Conservation (phyloP, 83 land plant genomes). For the Picea abies region DNA sequence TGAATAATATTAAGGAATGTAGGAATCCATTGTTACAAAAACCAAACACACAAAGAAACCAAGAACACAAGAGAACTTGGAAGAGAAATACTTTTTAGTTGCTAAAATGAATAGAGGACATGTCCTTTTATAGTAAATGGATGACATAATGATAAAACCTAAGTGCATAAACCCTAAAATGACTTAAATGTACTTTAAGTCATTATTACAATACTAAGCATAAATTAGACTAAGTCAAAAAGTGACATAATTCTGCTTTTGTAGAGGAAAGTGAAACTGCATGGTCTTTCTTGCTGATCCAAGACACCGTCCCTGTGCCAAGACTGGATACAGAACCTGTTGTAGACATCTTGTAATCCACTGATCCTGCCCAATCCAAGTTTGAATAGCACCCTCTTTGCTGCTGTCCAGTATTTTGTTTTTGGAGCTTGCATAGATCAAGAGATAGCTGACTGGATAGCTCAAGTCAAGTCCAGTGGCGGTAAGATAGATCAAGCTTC, state of each 20-base stretch:
- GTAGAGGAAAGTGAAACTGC: not conserved
- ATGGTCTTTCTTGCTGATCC: not conserved
- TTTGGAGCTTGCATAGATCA: not conserved
- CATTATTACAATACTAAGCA: not conserved
- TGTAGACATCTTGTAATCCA: conserved; percentile 1
- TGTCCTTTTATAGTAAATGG: not conserved
- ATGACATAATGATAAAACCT: not conserved
- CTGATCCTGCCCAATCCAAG: not conserved
- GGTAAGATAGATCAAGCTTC: not conserved
- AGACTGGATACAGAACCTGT: not conserved
- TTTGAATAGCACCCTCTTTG: not conserved
- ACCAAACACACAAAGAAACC: no score
- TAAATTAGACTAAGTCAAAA: not conserved
- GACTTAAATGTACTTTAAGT: not conserved
- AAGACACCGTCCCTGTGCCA: not conserved
- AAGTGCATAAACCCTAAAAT: not conserved
- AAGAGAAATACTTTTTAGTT: no score
- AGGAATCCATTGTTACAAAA: no score
- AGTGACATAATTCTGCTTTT: not conserved
- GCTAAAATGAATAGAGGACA: no score
- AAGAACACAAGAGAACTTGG: no score
- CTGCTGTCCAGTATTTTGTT: no score
- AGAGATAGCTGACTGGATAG: not conserved
- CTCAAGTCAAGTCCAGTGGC: conserved; percentile 1
- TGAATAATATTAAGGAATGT: no score